phyloP scores from a whole-genome alignment of 2,329 filamentous ascomycete genomes.

The Cephalotrichum gorgonifer region DNA sequence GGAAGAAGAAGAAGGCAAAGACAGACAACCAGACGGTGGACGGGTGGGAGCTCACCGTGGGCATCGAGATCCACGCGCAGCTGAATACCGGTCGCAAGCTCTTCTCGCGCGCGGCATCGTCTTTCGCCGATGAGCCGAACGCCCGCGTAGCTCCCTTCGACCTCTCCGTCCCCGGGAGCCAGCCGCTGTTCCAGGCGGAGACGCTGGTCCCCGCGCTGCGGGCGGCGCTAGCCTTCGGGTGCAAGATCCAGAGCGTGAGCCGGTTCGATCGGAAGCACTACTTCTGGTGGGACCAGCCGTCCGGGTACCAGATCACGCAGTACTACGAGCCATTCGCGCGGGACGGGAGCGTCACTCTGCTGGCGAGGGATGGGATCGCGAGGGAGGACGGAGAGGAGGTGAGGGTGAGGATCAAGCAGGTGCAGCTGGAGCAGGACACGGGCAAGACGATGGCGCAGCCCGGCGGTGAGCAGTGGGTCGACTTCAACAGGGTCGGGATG shows the following conservation, averaged over 20 bases:
- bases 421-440: conserved; percentile 97
- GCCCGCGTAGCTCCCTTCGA: conserved; percentile 86
- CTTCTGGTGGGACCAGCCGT: conserved; percentile 96
- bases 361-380: conserved; percentile 68
- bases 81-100: conserved; percentile 82
- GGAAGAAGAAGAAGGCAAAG: conserved; percentile 30
- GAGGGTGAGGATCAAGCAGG: conserved; percentile 74
- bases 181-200: conserved; percentile 74
- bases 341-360: conserved; percentile 62
- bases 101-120: conserved; percentile 65
- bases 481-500: conserved; percentile 87
- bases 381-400: conserved; percentile 61
- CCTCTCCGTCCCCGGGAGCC: conserved; percentile 76
- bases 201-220: conserved; percentile 83
- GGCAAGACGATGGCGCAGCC: conserved; percentile 82
- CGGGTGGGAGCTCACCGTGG: conserved; percentile 88
- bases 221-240: conserved; percentile 76
- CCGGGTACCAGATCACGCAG: conserved; percentile 96
- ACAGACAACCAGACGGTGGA: conserved; percentile 38
- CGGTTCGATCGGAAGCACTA: conserved; percentile 96
- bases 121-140: conserved; percentile 63
- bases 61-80: conserved; percentile 95
- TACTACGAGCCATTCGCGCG: conserved; percentile 69
- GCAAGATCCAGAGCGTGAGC: conserved; percentile 65
- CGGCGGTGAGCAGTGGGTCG: conserved; percentile 64